These are phyloP conservation scores for Trypanosoma boissoni DNA, from an alignment of 208 protist species.

Conservation along the genomic window DNA sequence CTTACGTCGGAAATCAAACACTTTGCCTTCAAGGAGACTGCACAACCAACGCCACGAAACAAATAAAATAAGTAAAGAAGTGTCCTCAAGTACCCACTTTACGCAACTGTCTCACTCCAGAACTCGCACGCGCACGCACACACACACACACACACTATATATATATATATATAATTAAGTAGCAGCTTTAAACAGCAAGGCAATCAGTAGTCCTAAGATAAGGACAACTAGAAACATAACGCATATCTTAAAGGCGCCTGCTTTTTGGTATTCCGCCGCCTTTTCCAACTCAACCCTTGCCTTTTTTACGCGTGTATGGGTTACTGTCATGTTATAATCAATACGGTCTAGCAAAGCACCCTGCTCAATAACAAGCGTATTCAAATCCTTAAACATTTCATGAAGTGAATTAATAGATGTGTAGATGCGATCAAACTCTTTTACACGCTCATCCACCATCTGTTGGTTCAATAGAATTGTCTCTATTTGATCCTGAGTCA, in stretches of 20 bases:
- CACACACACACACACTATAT: no score
- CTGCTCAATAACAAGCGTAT: constrained; percentile 92
- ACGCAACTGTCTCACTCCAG: not conserved
- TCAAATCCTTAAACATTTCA: constrained; percentile 94
- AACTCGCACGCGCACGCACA: no score
- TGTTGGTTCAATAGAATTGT: constrained; percentile 90
- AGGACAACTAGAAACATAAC: constrained; percentile 89
- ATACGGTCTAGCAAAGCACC: constrained; percentile 94
- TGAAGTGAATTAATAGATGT: constrained; percentile 92
- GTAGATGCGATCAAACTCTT: constrained; percentile 92
- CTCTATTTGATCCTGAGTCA: constrained; percentile 92
- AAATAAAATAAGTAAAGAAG: not conserved
- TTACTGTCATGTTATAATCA: constrained; percentile 95
- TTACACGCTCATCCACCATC: constrained; percentile 89
- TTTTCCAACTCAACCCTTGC: constrained; percentile 81
- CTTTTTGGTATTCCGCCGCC: constrained; percentile 88
- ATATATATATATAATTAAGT: not conserved
- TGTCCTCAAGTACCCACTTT: not conserved
- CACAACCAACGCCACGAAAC: no score
- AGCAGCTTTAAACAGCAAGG: constrained; percentile 81
- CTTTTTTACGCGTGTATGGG: constrained; percentile 79
- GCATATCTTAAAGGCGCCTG: constrained; percentile 89
- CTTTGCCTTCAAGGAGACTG: no score
- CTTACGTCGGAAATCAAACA: no score
- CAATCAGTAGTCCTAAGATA: constrained; percentile 83